Percentiles rank a stretch among this genome's conserved stretches.
phyloP scores from a whole-genome alignment of 495 filamentous ascomycete species.

The Penicillium riverlandense region DNA sequence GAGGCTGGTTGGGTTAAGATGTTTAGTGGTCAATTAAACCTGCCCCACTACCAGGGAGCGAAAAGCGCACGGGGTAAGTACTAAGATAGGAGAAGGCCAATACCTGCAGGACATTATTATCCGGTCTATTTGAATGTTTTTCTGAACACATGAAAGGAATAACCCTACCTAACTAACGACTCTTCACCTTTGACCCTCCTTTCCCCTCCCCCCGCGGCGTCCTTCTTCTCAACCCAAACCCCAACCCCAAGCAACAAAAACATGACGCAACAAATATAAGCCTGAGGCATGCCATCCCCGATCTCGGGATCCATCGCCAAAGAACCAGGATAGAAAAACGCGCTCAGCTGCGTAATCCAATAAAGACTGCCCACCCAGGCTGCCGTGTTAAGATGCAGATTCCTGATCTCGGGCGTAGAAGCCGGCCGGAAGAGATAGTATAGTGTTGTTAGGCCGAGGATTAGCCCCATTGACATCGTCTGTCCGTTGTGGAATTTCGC shows the following conservation, averaged over 20 bases:
- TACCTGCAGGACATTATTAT: no score
- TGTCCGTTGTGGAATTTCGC: conserved; percentile 53
- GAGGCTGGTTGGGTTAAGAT: no score
- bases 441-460: conserved; percentile 36
- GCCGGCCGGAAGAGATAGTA: conserved; percentile 39
- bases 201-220: no score
- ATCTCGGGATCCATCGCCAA: conserved; percentile 49
- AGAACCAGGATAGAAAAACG: conserved; percentile 42
- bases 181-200: no score
- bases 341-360: conserved; percentile 41
- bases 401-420: conserved; percentile 1
- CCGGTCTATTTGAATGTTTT: no score
- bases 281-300: conserved; percentile 42
- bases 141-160: no score
- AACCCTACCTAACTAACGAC: no score
- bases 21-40: no score
- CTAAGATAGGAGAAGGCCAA: no score
- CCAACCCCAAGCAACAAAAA: background rate
- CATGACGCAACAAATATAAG: conserved; percentile 24
- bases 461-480: conserved; percentile 42
- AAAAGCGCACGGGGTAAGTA: no score
- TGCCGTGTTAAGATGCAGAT: conserved; percentile 19
- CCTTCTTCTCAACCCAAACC: no score
- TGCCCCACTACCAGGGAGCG: no score
- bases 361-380: conserved; percentile 42